phyloP scores from a whole-genome alignment of 2,329 filamentous ascomycete genomes.

The Fusarium coffeatum region DNA sequence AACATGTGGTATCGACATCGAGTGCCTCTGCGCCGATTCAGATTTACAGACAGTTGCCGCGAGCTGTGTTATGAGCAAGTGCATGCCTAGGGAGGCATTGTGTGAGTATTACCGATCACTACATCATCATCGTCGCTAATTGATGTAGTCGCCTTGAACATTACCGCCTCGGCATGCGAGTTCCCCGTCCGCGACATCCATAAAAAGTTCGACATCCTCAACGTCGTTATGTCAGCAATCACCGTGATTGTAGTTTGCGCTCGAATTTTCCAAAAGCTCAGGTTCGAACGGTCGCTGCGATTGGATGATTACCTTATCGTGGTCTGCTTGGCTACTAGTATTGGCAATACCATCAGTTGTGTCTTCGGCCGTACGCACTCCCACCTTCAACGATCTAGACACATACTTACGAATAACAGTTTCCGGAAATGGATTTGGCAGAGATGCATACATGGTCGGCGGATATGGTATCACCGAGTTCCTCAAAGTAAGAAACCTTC shows the following conservation, averaged over 20 bases:
- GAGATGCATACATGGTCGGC: conserved; percentile 9
- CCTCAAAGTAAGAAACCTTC: not conserved
- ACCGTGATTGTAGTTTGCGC: not conserved
- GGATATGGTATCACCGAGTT: conserved; percentile 3
- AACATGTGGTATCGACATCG: conserved; percentile 3
- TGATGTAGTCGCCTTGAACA: not conserved
- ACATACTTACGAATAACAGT: not conserved
- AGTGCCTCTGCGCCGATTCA: conserved; percentile 13
- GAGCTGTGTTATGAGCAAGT: not conserved
- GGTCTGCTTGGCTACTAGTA: not conserved
- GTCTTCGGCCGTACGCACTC: conserved; percentile 2
- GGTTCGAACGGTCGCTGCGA: not conserved
- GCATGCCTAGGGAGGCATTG: not conserved
- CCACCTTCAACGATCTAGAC: accelerated
- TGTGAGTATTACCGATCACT: not conserved
- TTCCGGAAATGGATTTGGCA: conserved; percentile 11
- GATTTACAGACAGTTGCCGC: conserved; percentile 4
- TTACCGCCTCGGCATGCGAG: conserved; percentile 5
- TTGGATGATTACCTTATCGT: not conserved
- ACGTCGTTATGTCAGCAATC: not conserved
- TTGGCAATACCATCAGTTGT: conserved; percentile 1
- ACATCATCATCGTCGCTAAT: accelerated
- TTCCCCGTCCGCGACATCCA: conserved; percentile 7
- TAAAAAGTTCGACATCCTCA: not conserved
- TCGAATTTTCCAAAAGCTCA: conserved; percentile 1